Percentiles rank a stretch among this genome's conserved stretches.
Conservation (phyloP, 805 yeast genomes). For the Candida methanosorbosa region DNA sequence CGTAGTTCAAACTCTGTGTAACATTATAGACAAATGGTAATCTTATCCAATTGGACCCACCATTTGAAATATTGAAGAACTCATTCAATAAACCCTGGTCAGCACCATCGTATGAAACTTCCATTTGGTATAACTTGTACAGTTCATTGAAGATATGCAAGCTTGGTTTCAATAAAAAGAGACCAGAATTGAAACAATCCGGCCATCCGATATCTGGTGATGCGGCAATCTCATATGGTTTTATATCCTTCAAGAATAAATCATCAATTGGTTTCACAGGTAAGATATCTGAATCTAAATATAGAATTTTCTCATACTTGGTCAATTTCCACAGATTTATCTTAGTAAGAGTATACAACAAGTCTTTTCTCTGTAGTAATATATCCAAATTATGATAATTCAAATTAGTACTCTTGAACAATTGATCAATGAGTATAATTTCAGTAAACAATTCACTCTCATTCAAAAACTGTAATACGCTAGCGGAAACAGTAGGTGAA, state of each 20-base stretch:
- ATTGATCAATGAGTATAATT: no score
- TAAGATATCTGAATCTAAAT: slow-evolving; percentile 58
- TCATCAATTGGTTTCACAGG: slow-evolving; percentile 29
- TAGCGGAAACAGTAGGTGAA: no score
- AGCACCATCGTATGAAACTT: slow-evolving; percentile 69
- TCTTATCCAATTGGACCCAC: slow-evolving; percentile 53
- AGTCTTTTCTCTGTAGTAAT: slow-evolving; percentile 1
- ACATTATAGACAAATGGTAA: slow-evolving; percentile 82
- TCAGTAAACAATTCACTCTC: no score
- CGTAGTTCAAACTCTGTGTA: slow-evolving; percentile 34
- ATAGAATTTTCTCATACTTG: slow-evolving; percentile 39
- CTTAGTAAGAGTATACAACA: slow-evolving; percentile 39
- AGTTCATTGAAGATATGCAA: slow-evolving; percentile 32
- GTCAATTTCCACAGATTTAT: slow-evolving; percentile 19
- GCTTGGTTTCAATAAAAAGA: slow-evolving; percentile 53
- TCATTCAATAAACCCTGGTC: slow-evolving; percentile 88
- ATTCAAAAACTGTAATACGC: no score
- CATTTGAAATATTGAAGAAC: no score
- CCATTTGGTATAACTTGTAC: slow-evolving; percentile 16
- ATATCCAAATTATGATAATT: no score
- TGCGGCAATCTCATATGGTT: slow-evolving; percentile 32
- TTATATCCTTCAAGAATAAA: slow-evolving; percentile 17
- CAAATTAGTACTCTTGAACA: no score
- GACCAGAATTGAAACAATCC: slow-evolving; percentile 79
- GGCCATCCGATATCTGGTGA: slow-evolving; percentile 90